Base-by-base conservation (phyloP, 768 basidiomycete genomes). In the Rhodosporidiobolus sp. region DNA sequence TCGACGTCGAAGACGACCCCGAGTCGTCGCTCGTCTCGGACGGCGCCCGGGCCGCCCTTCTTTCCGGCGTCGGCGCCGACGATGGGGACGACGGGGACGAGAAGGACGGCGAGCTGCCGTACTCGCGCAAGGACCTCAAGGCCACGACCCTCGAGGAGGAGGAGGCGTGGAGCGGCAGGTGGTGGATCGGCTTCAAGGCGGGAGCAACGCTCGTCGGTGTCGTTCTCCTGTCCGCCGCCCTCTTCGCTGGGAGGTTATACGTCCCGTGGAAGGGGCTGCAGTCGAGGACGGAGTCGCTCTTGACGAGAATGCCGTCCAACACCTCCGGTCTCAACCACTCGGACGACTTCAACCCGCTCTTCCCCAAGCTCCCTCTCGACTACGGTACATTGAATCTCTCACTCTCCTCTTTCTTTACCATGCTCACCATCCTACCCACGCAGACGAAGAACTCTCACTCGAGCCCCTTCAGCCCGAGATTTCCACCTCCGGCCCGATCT, bases 371-470 rank as follows among this genome's bases (percentile, higher is more conserved):
- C 30, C 22, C 48, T 0, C 20, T 62, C 16, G 24, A 62, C 7
- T 50, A 35, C 32, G 61, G 61, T 62, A 16, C 48, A 49, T 19
- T 3, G n/a, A n/a, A n/a, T n/a, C n/a, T n/a, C n/a, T n/a, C n/a
- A n/a, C 54, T 10, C 1, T 9, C 4, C 5, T 26, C 24, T 34
- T 12, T 26, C 22, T 22, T 28, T 26, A n/a, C 30, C 16, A 2
- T n/a, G 16, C 32, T 16, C 22, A 62, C 19, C 45, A 7, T 17
- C 48, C 1, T 4, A 9, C 2, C 1, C 30, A 6, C 34, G n/a
- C 35, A 70, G 69, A 70, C 63, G 19, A 48, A 38, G 52, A 70
- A 34, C 38, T 70, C 57, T 52, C 34, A 28, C 53, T 70, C 49
- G 69, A 70, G 35, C 4, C 1, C 49, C 50, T 70, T 8, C 62